Percentiles rank a stretch among this genome's conserved stretches.
These are phyloP conservation scores for Croton setiger DNA, from an alignment of 441 rosid genomes.

Conservation along the genomic window DNA sequence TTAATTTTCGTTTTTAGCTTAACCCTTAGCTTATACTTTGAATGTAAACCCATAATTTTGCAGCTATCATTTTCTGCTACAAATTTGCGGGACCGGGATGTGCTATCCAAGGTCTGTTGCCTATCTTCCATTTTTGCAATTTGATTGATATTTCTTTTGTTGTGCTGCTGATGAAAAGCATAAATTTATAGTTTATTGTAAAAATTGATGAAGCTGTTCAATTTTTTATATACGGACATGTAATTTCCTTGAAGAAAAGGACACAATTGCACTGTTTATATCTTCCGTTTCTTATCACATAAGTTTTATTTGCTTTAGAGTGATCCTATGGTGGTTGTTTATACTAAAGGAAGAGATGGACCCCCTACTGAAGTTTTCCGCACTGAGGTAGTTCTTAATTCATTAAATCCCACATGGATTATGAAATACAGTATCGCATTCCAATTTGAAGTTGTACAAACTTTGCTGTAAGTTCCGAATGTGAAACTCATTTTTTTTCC, in stretches of 20 bases:
- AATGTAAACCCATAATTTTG: constrained; percentile 21
- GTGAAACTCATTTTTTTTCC: constrained; percentile 1
- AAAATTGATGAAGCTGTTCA: neutral
- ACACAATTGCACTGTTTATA: neutral
- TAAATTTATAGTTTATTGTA: neutral
- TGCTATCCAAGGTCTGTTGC: constrained; percentile 71
- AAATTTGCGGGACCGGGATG: constrained; percentile 77
- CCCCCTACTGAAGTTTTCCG: constrained; percentile 56
- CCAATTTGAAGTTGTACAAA: constrained; percentile 81
- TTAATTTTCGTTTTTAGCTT: neutral
- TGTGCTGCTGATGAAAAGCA: neutral
- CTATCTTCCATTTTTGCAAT: constrained; percentile 8
- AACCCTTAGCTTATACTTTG: neutral
- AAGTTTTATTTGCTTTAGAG: constrained; percentile 56
- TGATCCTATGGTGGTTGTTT: constrained; percentile 87
- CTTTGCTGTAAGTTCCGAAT: constrained; percentile 59
- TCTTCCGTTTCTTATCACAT: constrained; percentile 6
- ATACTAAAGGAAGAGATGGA: constrained; percentile 69
- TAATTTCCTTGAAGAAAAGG: neutral
- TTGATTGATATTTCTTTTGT: constrained; percentile 1
- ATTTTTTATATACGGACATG: neutral
- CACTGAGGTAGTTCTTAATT: constrained; percentile 79
- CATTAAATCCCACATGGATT: constrained; percentile 81
- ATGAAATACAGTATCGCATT: constrained; percentile 42
- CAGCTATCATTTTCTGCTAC: constrained; percentile 92